A percentile compares a stretch with the other conserved stretches of the same genome.
These are phyloP conservation scores for Suhomyces choctaworum DNA, from an alignment of 1,139 yeast species.

Conservation along the genomic window DNA sequence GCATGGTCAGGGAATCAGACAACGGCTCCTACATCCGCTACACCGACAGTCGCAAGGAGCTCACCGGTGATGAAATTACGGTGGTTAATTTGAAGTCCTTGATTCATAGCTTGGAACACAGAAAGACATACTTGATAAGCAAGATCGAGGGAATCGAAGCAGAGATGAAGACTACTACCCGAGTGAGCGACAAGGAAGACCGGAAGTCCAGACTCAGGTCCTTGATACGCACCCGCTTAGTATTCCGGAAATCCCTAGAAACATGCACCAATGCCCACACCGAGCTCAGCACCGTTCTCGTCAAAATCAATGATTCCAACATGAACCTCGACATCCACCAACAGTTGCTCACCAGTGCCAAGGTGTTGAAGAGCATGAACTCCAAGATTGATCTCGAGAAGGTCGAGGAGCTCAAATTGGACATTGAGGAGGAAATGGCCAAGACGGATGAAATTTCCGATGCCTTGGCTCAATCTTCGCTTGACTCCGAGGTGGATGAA, in stretches of 20 bases:
- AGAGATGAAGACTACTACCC: conserved; percentile 15
- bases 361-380: conserved; percentile 37
- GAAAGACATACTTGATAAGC: conserved; percentile 22
- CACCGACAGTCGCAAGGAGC: conserved; percentile 8
- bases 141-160: conserved; percentile 25
- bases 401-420: conserved; percentile 37
- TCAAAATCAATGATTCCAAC: conserved; percentile 50
- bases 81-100: conserved; percentile 27
- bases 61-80: conserved; percentile 34
- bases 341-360: conserved; percentile 38
- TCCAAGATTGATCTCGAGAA: conserved; percentile 29
- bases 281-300: conserved; percentile 39
- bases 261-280: conserved; percentile 31
- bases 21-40: conserved; percentile 27
- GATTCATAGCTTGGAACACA: conserved; percentile 21
- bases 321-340: conserved; percentile 40
- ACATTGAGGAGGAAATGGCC: conserved; percentile 42
- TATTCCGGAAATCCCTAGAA: conserved; percentile 19
- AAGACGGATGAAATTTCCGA: conserved; percentile 28
- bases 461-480: conserved; percentile 27
- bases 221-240: conserved; percentile 11
- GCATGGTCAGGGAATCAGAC: conserved; percentile 15
- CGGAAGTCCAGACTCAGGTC: conserved; percentile 8
- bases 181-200: conserved; percentile 5
- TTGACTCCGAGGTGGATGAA: conserved; percentile 21